Conservation (phyloP, 257 asterid species). For the Mitragyna speciosa region DNA sequence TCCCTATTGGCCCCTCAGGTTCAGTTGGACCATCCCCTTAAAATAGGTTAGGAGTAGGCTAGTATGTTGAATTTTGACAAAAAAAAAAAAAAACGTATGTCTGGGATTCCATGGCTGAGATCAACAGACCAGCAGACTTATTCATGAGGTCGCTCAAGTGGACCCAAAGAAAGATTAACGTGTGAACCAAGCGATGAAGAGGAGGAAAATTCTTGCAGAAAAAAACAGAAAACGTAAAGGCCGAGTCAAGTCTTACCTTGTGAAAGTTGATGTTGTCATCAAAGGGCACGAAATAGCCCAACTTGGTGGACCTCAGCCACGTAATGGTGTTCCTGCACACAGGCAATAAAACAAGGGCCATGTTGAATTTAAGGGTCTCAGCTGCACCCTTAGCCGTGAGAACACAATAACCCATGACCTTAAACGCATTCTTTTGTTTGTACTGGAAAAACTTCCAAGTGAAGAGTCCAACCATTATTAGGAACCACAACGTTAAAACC, state of each 20-base stretch:
- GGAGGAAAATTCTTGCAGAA: too few species aligned
- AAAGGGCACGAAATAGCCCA: conserved; percentile 70
- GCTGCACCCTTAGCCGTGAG: conserved; percentile 97
- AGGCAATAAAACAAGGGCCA: conserved; percentile 90
- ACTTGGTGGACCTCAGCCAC: conserved; percentile 80
- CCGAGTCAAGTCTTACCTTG: conserved; percentile 48
- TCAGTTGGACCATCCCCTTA: too few species aligned
- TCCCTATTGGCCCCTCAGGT: too few species aligned
- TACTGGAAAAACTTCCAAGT: conserved; percentile 81
- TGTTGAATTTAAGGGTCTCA: conserved; percentile 86
- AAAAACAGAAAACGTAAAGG: conserved; percentile 11
- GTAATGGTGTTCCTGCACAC: conserved; percentile 93
- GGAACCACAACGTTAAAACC: conserved; percentile 69
- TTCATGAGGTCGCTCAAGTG: conserved; percentile 26
- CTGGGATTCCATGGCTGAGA: conserved; percentile 8
- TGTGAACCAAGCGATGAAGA: conserved; percentile 17
- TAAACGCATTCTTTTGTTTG: conserved; percentile 62
- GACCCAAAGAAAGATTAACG: conserved; percentile 27
- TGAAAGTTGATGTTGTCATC: conserved; percentile 97
- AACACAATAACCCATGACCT: conserved; percentile 84
- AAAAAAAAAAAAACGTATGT: background rate
- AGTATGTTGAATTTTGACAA: too few species aligned
- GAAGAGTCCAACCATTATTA: conserved; percentile 79
- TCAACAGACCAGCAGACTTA: conserved; percentile 28
- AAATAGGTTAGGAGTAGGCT: too few species aligned